Evolutionary conservation across 352 stramenopile genomes (phyloP).

Genomic region (Phytophthora sojae): DNA sequence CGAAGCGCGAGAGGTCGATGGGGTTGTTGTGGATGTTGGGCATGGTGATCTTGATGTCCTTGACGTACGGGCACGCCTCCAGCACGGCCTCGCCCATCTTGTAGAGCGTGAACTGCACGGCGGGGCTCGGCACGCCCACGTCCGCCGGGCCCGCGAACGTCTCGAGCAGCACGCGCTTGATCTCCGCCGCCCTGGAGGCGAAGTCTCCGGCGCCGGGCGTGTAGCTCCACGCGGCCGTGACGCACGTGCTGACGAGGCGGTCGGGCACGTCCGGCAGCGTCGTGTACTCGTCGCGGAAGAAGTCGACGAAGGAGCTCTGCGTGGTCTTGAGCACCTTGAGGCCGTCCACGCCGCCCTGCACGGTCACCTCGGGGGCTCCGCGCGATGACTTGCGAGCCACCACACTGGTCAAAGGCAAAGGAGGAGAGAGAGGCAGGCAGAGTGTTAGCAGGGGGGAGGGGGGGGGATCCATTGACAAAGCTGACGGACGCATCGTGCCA

Average conservation of each 20-base stretch:
- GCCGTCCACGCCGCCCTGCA: constrained; percentile 65
- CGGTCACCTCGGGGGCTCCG: constrained; percentile 47
- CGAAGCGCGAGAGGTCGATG: constrained; percentile 85
- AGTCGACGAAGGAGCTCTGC: constrained; percentile 89
- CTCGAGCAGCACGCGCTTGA: constrained; percentile 79
- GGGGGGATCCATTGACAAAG: neutral
- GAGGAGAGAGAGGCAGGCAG: neutral
- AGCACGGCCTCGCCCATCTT: constrained; percentile 89
- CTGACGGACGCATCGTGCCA: constrained; percentile 2
- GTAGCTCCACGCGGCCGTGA: constrained; percentile 84
- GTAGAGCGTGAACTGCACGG: constrained; percentile 87
- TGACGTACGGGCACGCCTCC: constrained; percentile 66
- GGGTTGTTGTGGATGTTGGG: constrained; percentile 92
- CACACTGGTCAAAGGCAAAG: constrained; percentile 35
- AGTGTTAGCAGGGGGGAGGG: neutral
- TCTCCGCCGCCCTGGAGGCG: constrained; percentile 49
- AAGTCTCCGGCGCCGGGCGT: constrained; percentile 52
- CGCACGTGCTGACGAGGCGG: constrained; percentile 77
- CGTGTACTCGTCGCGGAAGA: constrained; percentile 86
- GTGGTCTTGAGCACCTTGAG: constrained; percentile 92
- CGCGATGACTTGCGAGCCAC: constrained; percentile 56
- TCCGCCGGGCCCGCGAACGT: constrained; percentile 83
- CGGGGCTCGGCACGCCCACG: constrained; percentile 74
- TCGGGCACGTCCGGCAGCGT: constrained; percentile 81
- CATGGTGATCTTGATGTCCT: constrained; percentile 82